phyloP scores from a whole-genome alignment of 1,284 basidiomycete species.

The Laetiporus sulphureus region DNA sequence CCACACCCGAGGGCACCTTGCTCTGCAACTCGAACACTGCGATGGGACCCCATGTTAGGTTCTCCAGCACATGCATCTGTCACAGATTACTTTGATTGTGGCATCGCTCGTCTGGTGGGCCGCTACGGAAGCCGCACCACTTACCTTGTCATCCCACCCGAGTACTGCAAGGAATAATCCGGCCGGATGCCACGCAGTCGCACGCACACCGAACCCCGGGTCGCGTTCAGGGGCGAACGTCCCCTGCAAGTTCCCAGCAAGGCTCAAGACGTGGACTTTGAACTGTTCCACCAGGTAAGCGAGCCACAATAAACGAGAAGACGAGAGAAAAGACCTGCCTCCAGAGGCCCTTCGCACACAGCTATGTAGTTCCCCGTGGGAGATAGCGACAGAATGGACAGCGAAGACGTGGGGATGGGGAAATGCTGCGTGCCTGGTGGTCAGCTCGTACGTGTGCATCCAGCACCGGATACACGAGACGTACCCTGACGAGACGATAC shows the following conservation, averaged over 20 bases:
- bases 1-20: slow-evolving; percentile 48
- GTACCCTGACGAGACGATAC: slow-evolving; percentile 71
- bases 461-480: slow-evolving; percentile 19
- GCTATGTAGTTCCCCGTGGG: slow-evolving; percentile 79
- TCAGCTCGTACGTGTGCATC: slow-evolving; percentile 7
- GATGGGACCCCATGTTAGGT: slow-evolving; percentile 72
- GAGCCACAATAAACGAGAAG: no score
- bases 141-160: slow-evolving; percentile 81
- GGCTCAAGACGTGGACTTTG: slow-evolving; percentile 70
- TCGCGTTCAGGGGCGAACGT: slow-evolving; percentile 68
- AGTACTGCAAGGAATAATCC: slow-evolving; percentile 73
- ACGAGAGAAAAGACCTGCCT: no score
- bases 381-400: slow-evolving; percentile 73
- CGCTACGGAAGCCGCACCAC: slow-evolving; percentile 6
- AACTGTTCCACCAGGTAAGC: no score
- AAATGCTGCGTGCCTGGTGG: slow-evolving; percentile 56
- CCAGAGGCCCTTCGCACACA: slow-evolving; percentile 76
- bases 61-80: slow-evolving; percentile 75
- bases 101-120: neutral
- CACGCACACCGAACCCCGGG: slow-evolving; percentile 74
- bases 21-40: slow-evolving; percentile 54
- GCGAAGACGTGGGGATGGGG: slow-evolving; percentile 66
- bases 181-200: slow-evolving; percentile 76
- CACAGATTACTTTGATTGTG: slow-evolving; percentile 46
- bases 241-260: slow-evolving; percentile 64